Percentiles rank a stretch among this genome's conserved stretches.
Evolutionary conservation across 148 eudicot genomes (phyloP).

Genomic region (Vaccinium vitisidaea): DNA sequence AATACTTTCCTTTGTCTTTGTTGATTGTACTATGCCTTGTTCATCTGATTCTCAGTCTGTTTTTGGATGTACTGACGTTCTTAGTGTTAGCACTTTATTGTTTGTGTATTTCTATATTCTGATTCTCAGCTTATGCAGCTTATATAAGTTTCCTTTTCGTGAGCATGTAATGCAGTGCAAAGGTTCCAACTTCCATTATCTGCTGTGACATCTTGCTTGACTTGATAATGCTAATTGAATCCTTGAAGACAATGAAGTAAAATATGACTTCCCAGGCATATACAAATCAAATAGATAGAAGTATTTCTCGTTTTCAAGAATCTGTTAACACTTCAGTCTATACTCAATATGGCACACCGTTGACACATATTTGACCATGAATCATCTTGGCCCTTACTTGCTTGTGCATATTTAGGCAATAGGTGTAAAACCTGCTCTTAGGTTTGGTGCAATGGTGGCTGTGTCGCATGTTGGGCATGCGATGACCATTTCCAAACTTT

Average conservation of each 20-base stretch:
- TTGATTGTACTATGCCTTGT: background rate
- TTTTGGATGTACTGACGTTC: background rate
- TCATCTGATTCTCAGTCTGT: slow-evolving; percentile 18
- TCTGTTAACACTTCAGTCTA: background rate
- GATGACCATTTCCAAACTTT: background rate
- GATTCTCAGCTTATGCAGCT: background rate
- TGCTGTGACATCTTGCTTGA: background rate
- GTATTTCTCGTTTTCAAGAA: background rate
- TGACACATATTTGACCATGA: background rate
- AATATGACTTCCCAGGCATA: background rate
- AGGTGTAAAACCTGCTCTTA: background rate
- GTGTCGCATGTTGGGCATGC: background rate
- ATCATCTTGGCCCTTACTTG: background rate
- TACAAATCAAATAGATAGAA: background rate
- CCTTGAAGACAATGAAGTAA: background rate
- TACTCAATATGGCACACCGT: background rate
- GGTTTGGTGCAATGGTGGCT: background rate
- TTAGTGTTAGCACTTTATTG: background rate
- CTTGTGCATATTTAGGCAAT: background rate
- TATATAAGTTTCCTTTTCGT: background rate
- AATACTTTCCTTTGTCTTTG: background rate
- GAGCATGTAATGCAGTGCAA: background rate
- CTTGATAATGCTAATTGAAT: slow-evolving; percentile 4
- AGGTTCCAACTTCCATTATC: background rate
- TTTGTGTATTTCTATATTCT: background rate